Evolutionary conservation across 768 basidiomycete genomes (phyloP), one percentile per base, ranked within the genome.

Genomic region (Tulasnella sp.): DNA sequence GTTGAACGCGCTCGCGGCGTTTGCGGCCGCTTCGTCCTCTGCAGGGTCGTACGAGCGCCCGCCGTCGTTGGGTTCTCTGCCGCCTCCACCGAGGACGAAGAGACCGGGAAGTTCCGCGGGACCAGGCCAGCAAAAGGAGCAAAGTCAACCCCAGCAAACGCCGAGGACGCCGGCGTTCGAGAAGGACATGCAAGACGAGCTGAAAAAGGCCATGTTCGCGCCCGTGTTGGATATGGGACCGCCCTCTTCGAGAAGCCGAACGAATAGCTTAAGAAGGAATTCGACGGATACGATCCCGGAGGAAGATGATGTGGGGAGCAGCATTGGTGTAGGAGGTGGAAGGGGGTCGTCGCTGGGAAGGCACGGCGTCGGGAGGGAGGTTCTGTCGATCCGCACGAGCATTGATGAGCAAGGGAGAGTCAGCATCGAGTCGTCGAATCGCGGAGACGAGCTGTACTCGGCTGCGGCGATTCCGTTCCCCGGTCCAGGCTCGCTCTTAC

Each of bases 131-230:
- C 72, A 16, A 18, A 12, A 73, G 72, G 7, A n/a, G 72, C 42
- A 44, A 28, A n/a, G 11, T 40, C 40, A 44, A 34, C 42, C 34
- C 20, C 58, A 44, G 28, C 48, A 24, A 14, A 16, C 28, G 34
- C 76, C 76, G 20, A 48, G 76, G 44, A 50, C 48, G 40, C 76
- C 76, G 7, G 54, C 58, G 41, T 41, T 77, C 40, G 76, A 77
- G 54, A 50, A 77, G 54, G 37, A 40, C 24, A 37, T 77, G 46
- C 76, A 77, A 77, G 76, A 77, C 20, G 76, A 77, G 48, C n/a
- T 77, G 76, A 48, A 77, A 46, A 48, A 77, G 20, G 76, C 58
- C 48, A 77, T 77, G 46, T 77, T 77, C 48, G 74, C 74, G 5
- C 74, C 74, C 14, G 42, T 75, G 34, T 28, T 75, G 74, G 74